Base-by-base conservation (phyloP, 805 yeast genomes). In the Komagataella pastoris region DNA sequence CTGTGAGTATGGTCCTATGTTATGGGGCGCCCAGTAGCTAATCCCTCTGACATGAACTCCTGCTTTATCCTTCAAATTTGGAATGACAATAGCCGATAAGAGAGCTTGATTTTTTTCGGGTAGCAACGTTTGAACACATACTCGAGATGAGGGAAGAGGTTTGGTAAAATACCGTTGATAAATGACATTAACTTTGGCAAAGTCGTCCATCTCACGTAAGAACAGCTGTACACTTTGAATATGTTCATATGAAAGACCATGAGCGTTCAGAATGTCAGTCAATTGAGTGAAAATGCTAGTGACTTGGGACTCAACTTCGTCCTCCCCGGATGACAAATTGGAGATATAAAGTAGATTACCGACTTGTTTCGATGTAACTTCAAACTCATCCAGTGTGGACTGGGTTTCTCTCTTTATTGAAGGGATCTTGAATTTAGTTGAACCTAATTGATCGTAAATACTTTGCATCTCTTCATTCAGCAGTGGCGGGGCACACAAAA, bases 11-110 rank as follows among this genome's bases (percentile, higher is more conserved):
- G 99, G 99, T 0, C 99, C 99, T 48, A 93, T 93, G 58, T 93
- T 93, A 44, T 96, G 91, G 0, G 99, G 99, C 0, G 97, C 98
- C 99, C 99, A 93, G 63, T 86, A 90, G 46, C 97, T 89, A 54
- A 90, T 74, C 1, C 97, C 89, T 59, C 93, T 91, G 7, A 93
- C 88, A 61, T 93, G 98, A 14, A 91, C 69, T 0, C 98, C 97
- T 30, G 67, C 68, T 57, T 84, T 84, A 8, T 56, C 57, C 0
- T 24, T 47, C 40, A 62, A 47, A 36, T 66, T 59, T 23, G 65
- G 57, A 17, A 80, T 59, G 0, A 76, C 75, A 12, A 76, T 69
- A 14, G 84, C 80, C 0, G 97, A 86, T 7, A 90, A 61, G 58
- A 80, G 85, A 6, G 83, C 61, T 6, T 63, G 59, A 19, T 52